Base-by-base conservation (phyloP, 2,329 filamentous ascomycete species). In the Pyrenophora teres region DNA sequence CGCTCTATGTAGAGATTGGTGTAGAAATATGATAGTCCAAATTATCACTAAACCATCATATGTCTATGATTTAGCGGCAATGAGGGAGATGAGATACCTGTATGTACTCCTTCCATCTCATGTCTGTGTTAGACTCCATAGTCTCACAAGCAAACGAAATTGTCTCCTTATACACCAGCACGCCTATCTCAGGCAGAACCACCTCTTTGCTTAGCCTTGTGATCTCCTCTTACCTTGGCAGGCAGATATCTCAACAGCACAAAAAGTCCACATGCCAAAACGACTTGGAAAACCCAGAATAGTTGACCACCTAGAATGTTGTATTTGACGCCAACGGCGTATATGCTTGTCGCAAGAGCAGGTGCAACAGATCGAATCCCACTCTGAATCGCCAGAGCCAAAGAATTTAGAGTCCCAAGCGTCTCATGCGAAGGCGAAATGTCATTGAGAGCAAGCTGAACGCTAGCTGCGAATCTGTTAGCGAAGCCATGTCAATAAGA, bases 361-460 rank as follows among this genome's bases (percentile, higher is more conserved):
- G 90, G 89, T 0, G 81, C 80, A 35, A 92, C 77, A 0, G 89
- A 81, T 12, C 89, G 79, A 25, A 90, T 75, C 0, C 76, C 86
- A 56, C 84, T 86, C 0, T 78, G 73, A 0, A 84, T 64, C 0
- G 87, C 87, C 50, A 93, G 75, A 0, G 83, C 81, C 1, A 90
- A 62, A 0, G 87, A 86, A 61, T 93, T 93, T 23, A 94, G 75
- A 0, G 84, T 90, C 0, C 87, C 89, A 8, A 93, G 76, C 0
- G 84, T 81, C 36, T 78, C 77, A 1, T 83, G 80, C 8, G 80
- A 83, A 0, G 90, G 90, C 0, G 86, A 81, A 2, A 88, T 83
- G 51, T 92, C 88, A 70, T 93, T 93, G 27, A 93, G 67, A 0
- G 85, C 84, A 7, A 93, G 83, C 76, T 92, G 88, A 0, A 87